Base-by-base conservation (phyloP, 208 protist genomes). In the Acanthamoeba lenticulata region DNA sequence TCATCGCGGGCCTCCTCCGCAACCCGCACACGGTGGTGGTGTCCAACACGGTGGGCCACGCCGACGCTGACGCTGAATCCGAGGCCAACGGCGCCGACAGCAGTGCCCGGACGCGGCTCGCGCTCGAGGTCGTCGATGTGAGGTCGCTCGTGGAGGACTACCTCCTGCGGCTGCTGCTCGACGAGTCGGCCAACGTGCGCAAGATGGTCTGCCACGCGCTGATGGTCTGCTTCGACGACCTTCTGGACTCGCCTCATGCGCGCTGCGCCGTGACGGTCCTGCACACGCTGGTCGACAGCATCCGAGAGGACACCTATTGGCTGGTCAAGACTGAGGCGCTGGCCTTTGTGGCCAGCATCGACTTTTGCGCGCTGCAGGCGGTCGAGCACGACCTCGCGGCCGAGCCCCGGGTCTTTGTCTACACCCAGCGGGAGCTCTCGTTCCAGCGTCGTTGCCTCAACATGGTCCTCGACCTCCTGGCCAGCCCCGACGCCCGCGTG, bases 241-340 rank as follows among this genome's bases (percentile, higher is more conserved):
- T 93, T 32, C 40, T 60, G 7, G 88, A 24, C 60, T 65, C 62
- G 40, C 6, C 36, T 9, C 34, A 65, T 13, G 60, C 62, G 7
- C 57, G n/a, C 42, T 60, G 47, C 19, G 38, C 88, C 1, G 47
- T 79, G 36, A 60, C 38, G 0, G 79, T 93, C 40, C 38, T 93
- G 24, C 45, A 93, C 42, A 79, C 88, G 3, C 44, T 93, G 21
- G 21, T 93, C 32, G 88, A 93, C 42, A 79, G 88, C 52, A 79
- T 93, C 19, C 57, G 62, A 0, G 60, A 79, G 38, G 88, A 93
- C 62, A 79, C 88, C 47, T 93, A 93, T 11, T 93, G 88, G 88
- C 88, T 93, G 17, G 62, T 79, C 42, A 93, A 93, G 34, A 93
- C 88, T 15, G 88, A 93, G 88, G 83, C 83, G 32, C 24, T 90